phyloP scores from a whole-genome alignment of 257 asterid genomes.

The Primulina tabacum region DNA sequence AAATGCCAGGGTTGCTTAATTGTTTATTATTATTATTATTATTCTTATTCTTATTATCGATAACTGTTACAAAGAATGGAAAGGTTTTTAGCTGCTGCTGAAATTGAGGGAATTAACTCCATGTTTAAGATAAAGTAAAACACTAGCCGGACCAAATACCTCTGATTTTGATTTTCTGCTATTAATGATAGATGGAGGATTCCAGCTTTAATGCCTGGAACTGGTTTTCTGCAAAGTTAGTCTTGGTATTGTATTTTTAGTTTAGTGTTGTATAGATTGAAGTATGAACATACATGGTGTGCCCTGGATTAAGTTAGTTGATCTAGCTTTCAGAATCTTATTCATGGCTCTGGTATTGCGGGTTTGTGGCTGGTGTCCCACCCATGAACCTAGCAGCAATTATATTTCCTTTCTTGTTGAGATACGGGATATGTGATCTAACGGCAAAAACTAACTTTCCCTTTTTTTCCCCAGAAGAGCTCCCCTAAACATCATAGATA shows the following conservation, averaged over 20 bases:
- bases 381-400: background rate
- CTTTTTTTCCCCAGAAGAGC: no score
- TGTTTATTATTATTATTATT: no score
- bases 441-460: no score
- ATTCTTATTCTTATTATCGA: background rate
- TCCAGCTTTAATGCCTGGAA: background rate
- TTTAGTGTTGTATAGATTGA: background rate
- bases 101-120: background rate
- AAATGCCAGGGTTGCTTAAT: background rate
- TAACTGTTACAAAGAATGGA: background rate
- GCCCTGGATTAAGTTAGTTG: background rate
- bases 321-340: no score
- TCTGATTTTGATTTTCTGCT: background rate
- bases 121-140: background rate
- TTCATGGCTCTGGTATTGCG: background rate
- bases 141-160: background rate
- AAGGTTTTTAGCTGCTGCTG: no score
- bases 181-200: background rate
- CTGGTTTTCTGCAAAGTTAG: background rate
- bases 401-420: no score
- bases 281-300: background rate
- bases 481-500: no score
- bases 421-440: no score
- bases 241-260: background rate
- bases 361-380: background rate